phyloP scores from a whole-genome alignment of 768 basidiomycete genomes.

The Termitomyces bulborhizus region DNA sequence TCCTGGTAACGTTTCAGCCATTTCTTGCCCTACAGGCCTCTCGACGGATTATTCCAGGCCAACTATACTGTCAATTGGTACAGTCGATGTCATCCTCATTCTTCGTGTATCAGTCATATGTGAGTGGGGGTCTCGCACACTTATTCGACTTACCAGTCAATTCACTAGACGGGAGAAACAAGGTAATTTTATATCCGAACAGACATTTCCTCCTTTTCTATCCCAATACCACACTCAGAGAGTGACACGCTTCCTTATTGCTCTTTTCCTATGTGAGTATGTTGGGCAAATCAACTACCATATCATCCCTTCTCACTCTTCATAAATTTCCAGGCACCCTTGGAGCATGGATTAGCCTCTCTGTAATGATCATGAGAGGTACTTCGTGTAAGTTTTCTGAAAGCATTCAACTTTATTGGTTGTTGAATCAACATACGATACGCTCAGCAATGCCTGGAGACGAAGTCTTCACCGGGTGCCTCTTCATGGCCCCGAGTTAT shows the following conservation, averaged over 20 bases:
- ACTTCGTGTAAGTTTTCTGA: not conserved
- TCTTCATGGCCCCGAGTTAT: not conserved
- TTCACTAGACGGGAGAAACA: not conserved
- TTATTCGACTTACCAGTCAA: not conserved
- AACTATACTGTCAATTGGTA: not conserved
- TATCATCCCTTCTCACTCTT: not conserved
- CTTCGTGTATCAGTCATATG: not conserved
- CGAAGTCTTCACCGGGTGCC: not conserved
- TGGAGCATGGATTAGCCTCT: not conserved
- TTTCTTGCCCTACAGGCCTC: not conserved
- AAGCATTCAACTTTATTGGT: not conserved
- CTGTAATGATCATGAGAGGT: not conserved
- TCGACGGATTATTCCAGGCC: not conserved
- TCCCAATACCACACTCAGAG: not conserved
- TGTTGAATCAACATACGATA: no score
- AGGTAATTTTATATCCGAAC: not conserved
- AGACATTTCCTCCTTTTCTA: not conserved
- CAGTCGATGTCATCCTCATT: constrained; percentile 3
- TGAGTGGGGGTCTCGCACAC: not conserved
- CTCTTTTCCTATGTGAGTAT: not conserved
- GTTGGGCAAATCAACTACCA: not conserved
- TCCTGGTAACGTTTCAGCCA: not conserved
- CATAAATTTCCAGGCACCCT: not conserved
- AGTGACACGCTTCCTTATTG: not conserved
- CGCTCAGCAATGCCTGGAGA: not conserved